Evolutionary conservation across 305 asterid genomes (phyloP).

Genomic region (Fraxinus paxiana): DNA sequence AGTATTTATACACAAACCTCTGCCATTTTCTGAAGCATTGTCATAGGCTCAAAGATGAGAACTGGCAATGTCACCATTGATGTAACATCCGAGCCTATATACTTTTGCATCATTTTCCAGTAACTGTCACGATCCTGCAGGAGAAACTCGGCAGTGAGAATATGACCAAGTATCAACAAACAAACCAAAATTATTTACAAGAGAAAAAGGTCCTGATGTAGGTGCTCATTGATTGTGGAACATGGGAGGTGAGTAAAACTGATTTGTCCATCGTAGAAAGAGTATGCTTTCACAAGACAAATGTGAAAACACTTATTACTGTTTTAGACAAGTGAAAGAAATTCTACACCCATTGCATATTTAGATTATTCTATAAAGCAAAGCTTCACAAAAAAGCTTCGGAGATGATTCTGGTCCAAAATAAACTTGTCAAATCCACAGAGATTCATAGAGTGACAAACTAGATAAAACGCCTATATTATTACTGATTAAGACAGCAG

Average conservation of each 20-base stretch:
- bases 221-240: neutral
- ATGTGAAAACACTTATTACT: neutral
- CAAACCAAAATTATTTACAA: neutral
- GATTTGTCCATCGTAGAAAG: neutral
- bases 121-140: neutral
- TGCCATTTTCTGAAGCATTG: slow-evolving; percentile 35
- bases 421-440: neutral
- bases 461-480: neutral
- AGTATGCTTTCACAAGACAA: neutral
- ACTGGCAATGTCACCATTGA: neutral
- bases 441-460: neutral
- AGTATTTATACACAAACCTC: slow-evolving; percentile 25
- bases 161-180: neutral
- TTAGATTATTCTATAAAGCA: neutral
- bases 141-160: neutral
- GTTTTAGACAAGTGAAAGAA: neutral
- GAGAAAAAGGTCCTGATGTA: neutral
- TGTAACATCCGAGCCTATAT: neutral
- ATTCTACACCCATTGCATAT: neutral
- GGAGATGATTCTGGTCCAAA: neutral
- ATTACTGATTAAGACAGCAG: neutral
- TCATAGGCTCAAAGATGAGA: slow-evolving; percentile 32
- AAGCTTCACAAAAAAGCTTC: neutral
- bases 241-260: neutral
- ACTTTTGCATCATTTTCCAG: neutral